Percentiles rank a stretch among this genome's conserved stretches.
phyloP scores from a whole-genome alignment of 2,329 filamentous ascomycete species.

The Aphanocladium album region DNA sequence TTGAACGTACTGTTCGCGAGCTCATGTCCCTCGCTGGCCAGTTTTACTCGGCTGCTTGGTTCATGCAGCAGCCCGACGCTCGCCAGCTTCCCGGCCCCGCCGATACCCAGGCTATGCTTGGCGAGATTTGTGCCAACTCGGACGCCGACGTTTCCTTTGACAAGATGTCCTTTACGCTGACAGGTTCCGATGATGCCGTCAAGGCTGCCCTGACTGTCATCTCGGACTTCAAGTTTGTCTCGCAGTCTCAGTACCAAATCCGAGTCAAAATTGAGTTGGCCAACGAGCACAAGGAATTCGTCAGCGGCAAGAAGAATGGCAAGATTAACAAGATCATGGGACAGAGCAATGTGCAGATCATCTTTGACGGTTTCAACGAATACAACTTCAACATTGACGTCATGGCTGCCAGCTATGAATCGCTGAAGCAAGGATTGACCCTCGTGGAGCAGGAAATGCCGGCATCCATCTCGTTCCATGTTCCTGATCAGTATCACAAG shows the following conservation, averaged over 20 bases:
- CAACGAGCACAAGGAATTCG: slow-evolving; percentile 99
- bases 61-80: slow-evolving; percentile 74
- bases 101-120: slow-evolving; percentile 85
- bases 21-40: slow-evolving; percentile 94
- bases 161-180: slow-evolving; percentile 88
- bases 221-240: slow-evolving; percentile 83
- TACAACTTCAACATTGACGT: slow-evolving; percentile 99
- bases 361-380: slow-evolving; percentile 98
- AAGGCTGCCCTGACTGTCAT: slow-evolving; percentile 94
- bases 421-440: slow-evolving; percentile 85
- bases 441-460: slow-evolving; percentile 99
- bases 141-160: slow-evolving; percentile 94
- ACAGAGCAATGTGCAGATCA: slow-evolving; percentile 97
- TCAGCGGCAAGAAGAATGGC: slow-evolving; percentile 98
- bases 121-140: slow-evolving; percentile 93
- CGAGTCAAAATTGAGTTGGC: slow-evolving; percentile 97
- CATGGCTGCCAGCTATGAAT: slow-evolving; percentile 84
- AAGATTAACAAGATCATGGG: slow-evolving; percentile 99
- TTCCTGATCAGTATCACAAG: slow-evolving; percentile 98
- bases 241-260: slow-evolving; percentile 84
- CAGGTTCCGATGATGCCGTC: slow-evolving; percentile 92
- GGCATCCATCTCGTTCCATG: slow-evolving; percentile 97
- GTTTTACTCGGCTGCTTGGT: slow-evolving; percentile 97
- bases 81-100: slow-evolving; percentile 55
- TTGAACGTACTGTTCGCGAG: slow-evolving; percentile 91